Conservation (phyloP, 2,329 filamentous ascomycete species). For the Fusarium sp. region DNA sequence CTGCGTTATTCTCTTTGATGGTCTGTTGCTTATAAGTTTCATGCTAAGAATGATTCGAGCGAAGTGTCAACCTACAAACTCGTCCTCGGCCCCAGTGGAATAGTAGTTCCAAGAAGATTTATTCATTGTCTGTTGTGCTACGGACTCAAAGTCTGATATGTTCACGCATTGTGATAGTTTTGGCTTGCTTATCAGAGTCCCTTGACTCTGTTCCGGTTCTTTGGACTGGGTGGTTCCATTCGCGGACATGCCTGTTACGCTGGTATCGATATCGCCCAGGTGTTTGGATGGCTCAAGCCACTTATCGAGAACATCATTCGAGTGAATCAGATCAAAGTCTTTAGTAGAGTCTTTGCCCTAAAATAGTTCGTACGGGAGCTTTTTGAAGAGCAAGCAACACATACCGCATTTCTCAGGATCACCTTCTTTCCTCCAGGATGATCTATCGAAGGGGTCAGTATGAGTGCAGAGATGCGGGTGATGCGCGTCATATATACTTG, state of each 20-base stretch:
- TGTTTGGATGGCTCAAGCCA: slow-evolving; percentile 15
- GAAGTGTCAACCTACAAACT: background rate
- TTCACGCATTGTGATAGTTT: slow-evolving; percentile 9
- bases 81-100: slow-evolving; percentile 21
- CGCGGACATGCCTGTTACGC: background rate
- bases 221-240: background rate
- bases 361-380: rapidly evolving
- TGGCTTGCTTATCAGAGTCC: background rate
- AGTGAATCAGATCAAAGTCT: slow-evolving; percentile 19
- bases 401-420: slow-evolving; percentile 23
- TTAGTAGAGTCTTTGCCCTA: slow-evolving; percentile 22
- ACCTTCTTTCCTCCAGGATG: slow-evolving; percentile 20
- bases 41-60: rapidly evolving
- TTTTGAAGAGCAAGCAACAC: rapidly evolving
- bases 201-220: background rate
- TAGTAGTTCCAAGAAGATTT: slow-evolving; percentile 22
- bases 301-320: slow-evolving; percentile 16
- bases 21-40: background rate
- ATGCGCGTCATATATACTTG: background rate
- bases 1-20: slow-evolving; percentile 3
- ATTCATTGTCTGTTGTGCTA: slow-evolving; percentile 4
- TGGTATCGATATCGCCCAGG: slow-evolving; percentile 10
- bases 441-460: background rate
- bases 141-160: slow-evolving; percentile 9
- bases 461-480: rapidly evolving